phyloP scores from a whole-genome alignment of 148 eudicot species.

The Fagopyrum tataricum region DNA sequence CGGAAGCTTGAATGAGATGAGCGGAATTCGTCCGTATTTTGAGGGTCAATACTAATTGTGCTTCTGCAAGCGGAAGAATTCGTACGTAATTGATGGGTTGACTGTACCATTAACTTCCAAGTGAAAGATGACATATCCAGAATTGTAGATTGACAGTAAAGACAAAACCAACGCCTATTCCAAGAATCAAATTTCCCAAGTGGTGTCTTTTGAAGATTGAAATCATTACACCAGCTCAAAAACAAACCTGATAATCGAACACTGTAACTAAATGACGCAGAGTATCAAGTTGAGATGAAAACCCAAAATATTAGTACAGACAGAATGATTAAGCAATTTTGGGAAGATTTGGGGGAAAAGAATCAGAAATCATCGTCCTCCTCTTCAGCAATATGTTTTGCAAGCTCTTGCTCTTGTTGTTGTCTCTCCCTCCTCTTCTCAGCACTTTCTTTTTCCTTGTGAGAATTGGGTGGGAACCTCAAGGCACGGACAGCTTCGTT shows the following conservation, averaged over 20 bases:
- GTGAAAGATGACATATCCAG: background rate
- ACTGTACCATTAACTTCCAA: too few species aligned
- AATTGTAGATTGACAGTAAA: background rate
- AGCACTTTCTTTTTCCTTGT: conserved; percentile 88
- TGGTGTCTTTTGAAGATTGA: background rate
- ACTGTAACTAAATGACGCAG: background rate
- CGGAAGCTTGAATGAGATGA: conserved; percentile 10
- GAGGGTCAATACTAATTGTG: conserved; percentile 8
- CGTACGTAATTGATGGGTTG: too few species aligned
- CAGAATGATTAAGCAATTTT: background rate
- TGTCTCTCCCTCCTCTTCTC: conserved; percentile 98
- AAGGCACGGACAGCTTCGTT: conserved; percentile 90
- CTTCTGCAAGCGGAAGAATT: background rate
- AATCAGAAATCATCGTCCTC: conserved; percentile 90
- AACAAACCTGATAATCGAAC: background rate
- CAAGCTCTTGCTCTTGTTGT: conserved; percentile 96
- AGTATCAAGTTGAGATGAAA: background rate
- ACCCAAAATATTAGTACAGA: conserved; percentile 4
- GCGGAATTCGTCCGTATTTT: conserved; percentile 16
- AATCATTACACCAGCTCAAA: conserved; percentile 1
- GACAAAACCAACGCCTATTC: background rate
- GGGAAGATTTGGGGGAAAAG: background rate
- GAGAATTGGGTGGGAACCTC: conserved; percentile 77
- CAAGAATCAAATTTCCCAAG: background rate
- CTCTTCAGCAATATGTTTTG: conserved; percentile 92